A percentile compares a stretch with the other conserved stretches of the same genome.
Conservation (phyloP, 768 basidiomycete genomes). For the Trametes punicea region DNA sequence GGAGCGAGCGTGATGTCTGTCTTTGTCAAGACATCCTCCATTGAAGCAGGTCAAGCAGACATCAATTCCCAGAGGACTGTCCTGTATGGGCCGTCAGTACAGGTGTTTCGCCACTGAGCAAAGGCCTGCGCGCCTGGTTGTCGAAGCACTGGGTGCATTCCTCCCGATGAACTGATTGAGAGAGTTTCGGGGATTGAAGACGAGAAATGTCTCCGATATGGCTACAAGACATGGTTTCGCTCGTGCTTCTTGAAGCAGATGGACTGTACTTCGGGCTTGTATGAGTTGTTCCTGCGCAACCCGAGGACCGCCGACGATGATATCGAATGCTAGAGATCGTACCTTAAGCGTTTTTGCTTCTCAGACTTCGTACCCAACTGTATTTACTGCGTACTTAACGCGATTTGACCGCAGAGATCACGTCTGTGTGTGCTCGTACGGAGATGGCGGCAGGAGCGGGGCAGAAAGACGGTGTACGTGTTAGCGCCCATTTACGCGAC, state of each 20-base stretch:
- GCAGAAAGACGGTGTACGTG: not conserved
- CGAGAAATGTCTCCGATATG: constrained; percentile 50
- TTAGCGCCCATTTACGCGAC: constrained; percentile 7
- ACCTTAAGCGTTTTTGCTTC: not conserved
- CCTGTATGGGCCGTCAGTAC: constrained; percentile 41
- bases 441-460: not conserved
- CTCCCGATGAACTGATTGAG: constrained; percentile 79
- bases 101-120: not conserved
- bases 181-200: constrained; percentile 56
- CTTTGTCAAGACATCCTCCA: constrained; percentile 70
- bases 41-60: constrained; percentile 95
- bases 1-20: constrained; percentile 67
- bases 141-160: constrained; percentile 99
- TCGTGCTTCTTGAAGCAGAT: not conserved
- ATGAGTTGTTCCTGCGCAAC: not conserved
- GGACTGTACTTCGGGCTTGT: not conserved
- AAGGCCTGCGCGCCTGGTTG: constrained; percentile 59
- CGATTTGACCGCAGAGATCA: too few species aligned
- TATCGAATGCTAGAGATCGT: constrained; percentile 4
- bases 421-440: not conserved
- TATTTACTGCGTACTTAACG: too few species aligned
- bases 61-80: constrained; percentile 71
- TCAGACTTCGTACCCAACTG: too few species aligned
- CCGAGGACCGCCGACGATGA: not conserved
- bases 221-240: constrained; percentile 42